phyloP scores from a whole-genome alignment of 768 basidiomycete genomes.

The Asterophora parasitica region DNA sequence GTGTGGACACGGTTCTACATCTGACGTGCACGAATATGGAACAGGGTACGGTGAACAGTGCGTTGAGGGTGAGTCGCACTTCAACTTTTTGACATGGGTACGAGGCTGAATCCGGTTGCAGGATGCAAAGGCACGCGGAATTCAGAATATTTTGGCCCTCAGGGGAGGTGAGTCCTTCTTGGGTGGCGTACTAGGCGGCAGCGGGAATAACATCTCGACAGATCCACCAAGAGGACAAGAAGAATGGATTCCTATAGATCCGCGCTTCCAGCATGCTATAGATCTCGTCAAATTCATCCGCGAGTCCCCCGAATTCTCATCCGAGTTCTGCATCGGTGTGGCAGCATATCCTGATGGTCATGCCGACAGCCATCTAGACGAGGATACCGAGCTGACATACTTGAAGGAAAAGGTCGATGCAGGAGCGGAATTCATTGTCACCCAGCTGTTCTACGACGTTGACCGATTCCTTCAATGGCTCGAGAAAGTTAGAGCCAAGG shows the following conservation, averaged over 20 bases:
- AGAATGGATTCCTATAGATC: constrained; percentile 84
- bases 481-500: constrained; percentile 61
- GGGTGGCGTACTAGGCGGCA: background rate
- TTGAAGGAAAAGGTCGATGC: constrained; percentile 88
- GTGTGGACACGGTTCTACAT: constrained; percentile 86
- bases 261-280: constrained; percentile 75
- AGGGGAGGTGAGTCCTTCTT: constrained; percentile 65
- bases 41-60: constrained; percentile 78
- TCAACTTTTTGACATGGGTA: constrained; percentile 3
- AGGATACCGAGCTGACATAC: constrained; percentile 60
- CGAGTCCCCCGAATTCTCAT: constrained; percentile 66
- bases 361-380: constrained; percentile 51
- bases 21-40: constrained; percentile 98
- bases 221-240: constrained; percentile 94
- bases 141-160: constrained; percentile 87
- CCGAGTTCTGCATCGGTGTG: constrained; percentile 91
- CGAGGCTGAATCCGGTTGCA: constrained; percentile 21
- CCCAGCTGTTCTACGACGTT: constrained; percentile 97
- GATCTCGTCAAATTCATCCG: constrained; percentile 94
- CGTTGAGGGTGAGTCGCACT: constrained; percentile 59
- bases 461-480: constrained; percentile 82
- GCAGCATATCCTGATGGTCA: constrained; percentile 97
- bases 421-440: constrained; percentile 94
- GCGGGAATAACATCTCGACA: constrained; percentile 23
- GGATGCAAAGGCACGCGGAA: constrained; percentile 77